Evolutionary conservation across 225 moss, liverwort and hornwort species (phyloP).

Genomic region (Physcomitrellopsis africana): DNA sequence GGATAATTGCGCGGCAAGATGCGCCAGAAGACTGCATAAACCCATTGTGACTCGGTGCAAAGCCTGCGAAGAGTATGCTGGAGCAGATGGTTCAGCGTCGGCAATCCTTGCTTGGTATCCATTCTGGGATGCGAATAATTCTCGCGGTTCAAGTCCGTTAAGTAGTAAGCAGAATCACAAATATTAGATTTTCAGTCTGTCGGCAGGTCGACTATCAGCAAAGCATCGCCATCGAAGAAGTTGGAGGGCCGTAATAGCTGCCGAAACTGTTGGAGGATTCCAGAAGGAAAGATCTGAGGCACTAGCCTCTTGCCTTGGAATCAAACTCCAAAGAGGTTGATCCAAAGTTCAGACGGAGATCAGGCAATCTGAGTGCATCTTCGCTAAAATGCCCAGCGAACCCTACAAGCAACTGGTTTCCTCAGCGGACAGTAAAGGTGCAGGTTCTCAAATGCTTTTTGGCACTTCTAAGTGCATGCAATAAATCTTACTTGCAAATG

Average conservation of each 20-base stretch:
- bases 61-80: slow-evolving; percentile 87
- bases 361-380: slow-evolving; percentile 66
- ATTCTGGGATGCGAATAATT: slow-evolving; percentile 25
- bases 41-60: slow-evolving; percentile 87
- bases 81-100: slow-evolving; percentile 81
- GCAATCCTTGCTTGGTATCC: slow-evolving; percentile 69
- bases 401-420: slow-evolving; percentile 10
- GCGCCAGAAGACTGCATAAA: slow-evolving; percentile 96
- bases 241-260: neutral
- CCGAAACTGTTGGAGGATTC: too few relatives aligned
- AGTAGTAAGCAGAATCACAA: neutral
- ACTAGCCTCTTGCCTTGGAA: slow-evolving; percentile 4
- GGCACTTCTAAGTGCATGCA: too few relatives aligned
- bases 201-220: neutral
- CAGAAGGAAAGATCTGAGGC: neutral
- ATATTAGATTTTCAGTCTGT: neutral
- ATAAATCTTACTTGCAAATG: too few relatives aligned
- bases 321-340: slow-evolving; percentile 33
- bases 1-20: slow-evolving; percentile 96
- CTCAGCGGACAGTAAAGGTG: neutral
- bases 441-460: slow-evolving; percentile 23
- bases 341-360: slow-evolving; percentile 45
- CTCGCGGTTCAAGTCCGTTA: neutral
- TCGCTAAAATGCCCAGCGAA: slow-evolving; percentile 20
- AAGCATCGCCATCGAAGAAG: neutral